Evolutionary conservation across 2,329 filamentous ascomycete genomes (phyloP).

Genomic region (Nigrospora oryzae): DNA sequence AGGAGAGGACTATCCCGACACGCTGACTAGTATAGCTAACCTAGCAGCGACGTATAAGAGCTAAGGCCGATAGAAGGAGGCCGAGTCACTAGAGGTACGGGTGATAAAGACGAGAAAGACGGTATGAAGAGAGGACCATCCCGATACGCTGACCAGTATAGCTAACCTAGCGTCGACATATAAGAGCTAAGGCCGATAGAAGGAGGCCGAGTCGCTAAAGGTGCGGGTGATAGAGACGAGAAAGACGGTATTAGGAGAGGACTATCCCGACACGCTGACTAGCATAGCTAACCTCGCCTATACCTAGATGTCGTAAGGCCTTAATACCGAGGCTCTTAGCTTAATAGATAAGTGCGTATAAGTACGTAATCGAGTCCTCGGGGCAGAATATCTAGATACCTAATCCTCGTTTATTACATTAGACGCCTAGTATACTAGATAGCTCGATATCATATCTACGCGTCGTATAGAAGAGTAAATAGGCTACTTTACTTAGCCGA

Average conservation of each 20-base stretch:
- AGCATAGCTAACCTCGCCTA: constrained; percentile 2
- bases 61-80: constrained; percentile 5
- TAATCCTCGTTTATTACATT: too few species aligned
- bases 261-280: constrained; percentile 7
- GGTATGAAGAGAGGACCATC: background rate
- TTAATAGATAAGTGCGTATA: background rate
- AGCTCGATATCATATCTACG: too few species aligned
- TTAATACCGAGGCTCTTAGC: background rate
- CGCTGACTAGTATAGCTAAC: background rate
- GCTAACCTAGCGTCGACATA: background rate
- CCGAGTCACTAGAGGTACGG: background rate
- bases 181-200: background rate
- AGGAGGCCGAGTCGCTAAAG: constrained; percentile 6
- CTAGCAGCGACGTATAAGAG: background rate
- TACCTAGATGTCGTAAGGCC: background rate
- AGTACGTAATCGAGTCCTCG: background rate
- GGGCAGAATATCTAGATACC: background rate
- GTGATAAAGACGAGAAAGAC: background rate
- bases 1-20: background rate
- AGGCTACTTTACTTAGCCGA: too few species aligned
- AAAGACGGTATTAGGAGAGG: constrained; percentile 7
- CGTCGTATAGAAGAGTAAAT: too few species aligned
- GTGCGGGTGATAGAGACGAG: constrained; percentile 6
- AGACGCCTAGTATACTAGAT: too few species aligned
- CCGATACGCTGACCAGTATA: background rate